These are phyloP conservation scores for Naganishia albida DNA, from an alignment of 1,284 basidiomycete genomes.

Conservation along the genomic window DNA sequence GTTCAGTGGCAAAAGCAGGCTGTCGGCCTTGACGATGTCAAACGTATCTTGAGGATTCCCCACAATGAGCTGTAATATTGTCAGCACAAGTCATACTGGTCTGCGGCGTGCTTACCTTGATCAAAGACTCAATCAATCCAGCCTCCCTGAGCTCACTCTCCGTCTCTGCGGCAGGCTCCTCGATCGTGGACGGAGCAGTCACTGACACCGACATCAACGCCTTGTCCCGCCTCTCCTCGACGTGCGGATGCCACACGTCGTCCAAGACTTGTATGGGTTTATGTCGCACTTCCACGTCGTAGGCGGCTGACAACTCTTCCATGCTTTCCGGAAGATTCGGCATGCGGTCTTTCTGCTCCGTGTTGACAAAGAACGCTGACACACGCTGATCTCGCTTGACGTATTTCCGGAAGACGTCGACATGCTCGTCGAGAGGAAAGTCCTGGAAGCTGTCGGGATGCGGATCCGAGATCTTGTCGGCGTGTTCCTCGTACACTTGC, in stretches of 20 bases:
- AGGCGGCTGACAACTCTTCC: neutral
- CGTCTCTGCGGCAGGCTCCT: neutral
- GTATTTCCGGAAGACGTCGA: slow-evolving; percentile 23
- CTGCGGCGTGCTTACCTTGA: slow-evolving; percentile 16
- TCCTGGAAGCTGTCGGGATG: slow-evolving; percentile 24
- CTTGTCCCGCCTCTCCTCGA: slow-evolving; percentile 24
- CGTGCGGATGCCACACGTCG: slow-evolving; percentile 3
- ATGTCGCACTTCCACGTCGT: slow-evolving; percentile 4
- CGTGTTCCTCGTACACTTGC: slow-evolving; percentile 25
- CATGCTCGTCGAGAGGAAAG: slow-evolving; percentile 25
- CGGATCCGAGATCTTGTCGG: slow-evolving; percentile 21
- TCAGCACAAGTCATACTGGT: neutral
- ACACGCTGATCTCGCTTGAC: slow-evolving; percentile 26
- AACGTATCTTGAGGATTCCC: slow-evolving; percentile 12
- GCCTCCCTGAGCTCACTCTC: slow-evolving; percentile 1
- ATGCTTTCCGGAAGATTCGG: slow-evolving; percentile 3
- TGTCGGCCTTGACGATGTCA: slow-evolving; percentile 19
- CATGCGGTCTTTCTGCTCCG: slow-evolving; percentile 14
- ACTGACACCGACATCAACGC: slow-evolving; percentile 19
- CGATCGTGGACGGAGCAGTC: neutral
- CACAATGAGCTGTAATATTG: slow-evolving; percentile 17
- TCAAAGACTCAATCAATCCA: slow-evolving; percentile 17
- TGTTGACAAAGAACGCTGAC: neutral
- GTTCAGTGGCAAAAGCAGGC: slow-evolving; percentile 12
- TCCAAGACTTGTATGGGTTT: slow-evolving; percentile 17